phyloP scores from a whole-genome alignment of 768 basidiomycete genomes.

The Auriculariales sp. region DNA sequence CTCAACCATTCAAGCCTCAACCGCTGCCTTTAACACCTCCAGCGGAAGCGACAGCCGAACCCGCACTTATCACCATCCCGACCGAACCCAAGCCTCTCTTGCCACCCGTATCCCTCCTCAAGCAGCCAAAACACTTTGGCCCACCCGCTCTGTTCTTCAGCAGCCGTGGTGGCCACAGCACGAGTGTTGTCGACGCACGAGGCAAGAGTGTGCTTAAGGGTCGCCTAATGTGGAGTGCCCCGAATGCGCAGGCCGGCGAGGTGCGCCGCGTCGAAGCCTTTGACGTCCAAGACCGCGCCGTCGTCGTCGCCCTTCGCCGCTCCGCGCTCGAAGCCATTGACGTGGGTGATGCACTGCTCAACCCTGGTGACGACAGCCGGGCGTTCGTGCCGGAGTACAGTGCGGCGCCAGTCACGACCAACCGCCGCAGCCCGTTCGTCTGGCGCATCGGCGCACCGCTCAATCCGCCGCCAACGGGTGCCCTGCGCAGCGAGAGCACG shows the following conservation, averaged over 20 bases:
- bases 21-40: slow-evolving; percentile 23
- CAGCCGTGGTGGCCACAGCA: slow-evolving; percentile 81
- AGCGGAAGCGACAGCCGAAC: slow-evolving; percentile 15
- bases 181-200: slow-evolving; percentile 73
- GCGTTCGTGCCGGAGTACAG: slow-evolving; percentile 56
- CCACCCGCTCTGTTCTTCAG: slow-evolving; percentile 80
- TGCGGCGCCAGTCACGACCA: slow-evolving; percentile 43
- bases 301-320: slow-evolving; percentile 75
- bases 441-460: slow-evolving; percentile 75
- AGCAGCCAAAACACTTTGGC: slow-evolving; percentile 71
- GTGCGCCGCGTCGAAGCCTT: slow-evolving; percentile 74
- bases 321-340: slow-evolving; percentile 76
- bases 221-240: slow-evolving; percentile 63
- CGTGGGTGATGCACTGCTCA: slow-evolving; percentile 62
- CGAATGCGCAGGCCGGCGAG: slow-evolving; percentile 62
- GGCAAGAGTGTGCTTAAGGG: slow-evolving; percentile 75
- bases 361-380: slow-evolving; percentile 69
- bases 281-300: slow-evolving; percentile 57
- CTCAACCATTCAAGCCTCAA: slow-evolving; percentile 49
- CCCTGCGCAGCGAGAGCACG: background rate
- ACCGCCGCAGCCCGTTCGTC: slow-evolving; percentile 58
- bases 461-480: background rate
- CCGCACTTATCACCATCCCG: slow-evolving; percentile 13
- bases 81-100: slow-evolving; percentile 44
- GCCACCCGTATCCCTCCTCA: slow-evolving; percentile 56